Percentiles rank a stretch among this genome's conserved stretches.
Conservation (phyloP, 176 grass and related monocot species). For the bread wheat (Triticum aestivum) region IWGSC_CS_RefSeq_v2.1 NC_057814.1:517357073-517357572, state of each 20-base stretch:
- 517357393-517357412: conserved; percentile 42
- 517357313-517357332: no score
- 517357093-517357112: neutral
- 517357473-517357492: conserved; percentile 56
- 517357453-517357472: conserved; percentile 36
- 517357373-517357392: neutral
- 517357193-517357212: neutral
- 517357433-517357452: conserved; percentile 1
- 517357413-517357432: conserved; percentile 89
- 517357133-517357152: neutral
- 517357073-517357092: conserved; percentile 39
- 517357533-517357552: conserved; percentile 71
- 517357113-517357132: no score
- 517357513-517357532: conserved; percentile 24
- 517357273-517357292: neutral
- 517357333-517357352: no score
- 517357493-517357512: conserved; percentile 11
- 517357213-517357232: neutral
- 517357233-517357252: neutral
- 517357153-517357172: conserved; percentile 24
- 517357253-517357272: neutral
- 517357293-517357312: neutral
- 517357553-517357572: neutral
- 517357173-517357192: neutral
- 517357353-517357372: neutral